Evolutionary conservation across 768 basidiomycete species (phyloP).

Genomic region (Suillus lakei): DNA sequence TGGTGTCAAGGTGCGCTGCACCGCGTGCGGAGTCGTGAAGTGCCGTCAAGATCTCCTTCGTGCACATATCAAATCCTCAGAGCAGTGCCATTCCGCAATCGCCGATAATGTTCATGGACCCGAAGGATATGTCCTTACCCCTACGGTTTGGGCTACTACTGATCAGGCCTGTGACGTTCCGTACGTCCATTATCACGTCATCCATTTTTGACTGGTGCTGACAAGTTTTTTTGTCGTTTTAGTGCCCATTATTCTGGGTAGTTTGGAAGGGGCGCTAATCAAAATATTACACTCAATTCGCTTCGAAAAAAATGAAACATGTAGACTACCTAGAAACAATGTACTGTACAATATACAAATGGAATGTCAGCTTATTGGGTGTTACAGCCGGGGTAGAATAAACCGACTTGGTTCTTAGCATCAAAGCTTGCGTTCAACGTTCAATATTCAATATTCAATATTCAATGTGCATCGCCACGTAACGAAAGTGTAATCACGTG

Average conservation of each 20-base stretch:
- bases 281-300: too few species aligned
- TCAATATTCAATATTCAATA: too few species aligned
- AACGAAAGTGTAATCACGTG: background rate
- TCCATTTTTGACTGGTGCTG: background rate
- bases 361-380: too few species aligned
- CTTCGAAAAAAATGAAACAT: too few species aligned
- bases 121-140: background rate
- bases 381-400: too few species aligned
- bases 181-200: background rate
- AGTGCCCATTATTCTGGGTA: too few species aligned
- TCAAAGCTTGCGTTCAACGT: too few species aligned
- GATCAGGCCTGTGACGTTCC: background rate
- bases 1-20: constrained; percentile 2
- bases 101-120: background rate
- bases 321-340: too few species aligned
- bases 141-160: background rate
- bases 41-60: background rate
- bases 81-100: background rate
- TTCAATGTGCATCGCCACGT: too few species aligned
- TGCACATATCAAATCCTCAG: background rate
- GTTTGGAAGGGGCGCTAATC: too few species aligned
- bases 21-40: background rate
- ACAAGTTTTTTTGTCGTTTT: background rate
- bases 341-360: too few species aligned
- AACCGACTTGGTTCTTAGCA: too few species aligned